Evolutionary conservation across 495 filamentous ascomycete genomes (phyloP), one percentile per base, ranked within the genome.

Genomic region (Physcia stellaris): DNA sequence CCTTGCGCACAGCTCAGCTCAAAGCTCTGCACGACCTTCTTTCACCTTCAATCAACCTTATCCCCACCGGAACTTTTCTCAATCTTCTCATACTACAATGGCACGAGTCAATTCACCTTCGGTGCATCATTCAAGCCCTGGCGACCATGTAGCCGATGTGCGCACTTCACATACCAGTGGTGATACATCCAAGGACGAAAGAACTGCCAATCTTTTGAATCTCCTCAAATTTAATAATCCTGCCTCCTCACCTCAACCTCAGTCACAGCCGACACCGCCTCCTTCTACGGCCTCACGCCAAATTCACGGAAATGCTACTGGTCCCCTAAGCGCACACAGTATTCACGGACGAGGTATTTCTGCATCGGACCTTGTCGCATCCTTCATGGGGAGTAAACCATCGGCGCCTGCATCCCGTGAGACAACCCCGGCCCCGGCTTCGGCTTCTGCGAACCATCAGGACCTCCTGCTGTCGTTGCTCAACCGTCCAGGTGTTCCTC

Each of bases 161-260:
- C 29, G 20, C 26, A 64, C 65, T 67, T 66, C 6, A 61, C 59
- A 19, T 39, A 32, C 57, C 42, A 32, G 37, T 39, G 39, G 45
- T 43, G 35, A 53, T 51, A 38, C 63, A 42, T 50, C 61, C 48
- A 66, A 73, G 38, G 59, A 71, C 37, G 67, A 83, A 53, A 74
- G 64, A 62, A 77, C 67, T 37, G 75, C 59, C 32, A 84, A 79
- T 51, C 61, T 98, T 46, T 67, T 98, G 52, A 90, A 80, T 50
- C 70, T 98, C 28, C 70, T 98, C 35, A 86, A 86, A 60, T 94
- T 86, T 60, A 84, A 73, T 48, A 71, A 82, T 35, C 64, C 73
- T 16, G 20, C 41, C 2, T 23, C 49, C 45, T 51, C 60, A 13
- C 45, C 46, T 32, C 43, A 57, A 39, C 38, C 54, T 31, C 41